Base-by-base conservation (phyloP, 2,329 filamentous ascomycete genomes). In the Cladorrhinum sp. region DNA sequence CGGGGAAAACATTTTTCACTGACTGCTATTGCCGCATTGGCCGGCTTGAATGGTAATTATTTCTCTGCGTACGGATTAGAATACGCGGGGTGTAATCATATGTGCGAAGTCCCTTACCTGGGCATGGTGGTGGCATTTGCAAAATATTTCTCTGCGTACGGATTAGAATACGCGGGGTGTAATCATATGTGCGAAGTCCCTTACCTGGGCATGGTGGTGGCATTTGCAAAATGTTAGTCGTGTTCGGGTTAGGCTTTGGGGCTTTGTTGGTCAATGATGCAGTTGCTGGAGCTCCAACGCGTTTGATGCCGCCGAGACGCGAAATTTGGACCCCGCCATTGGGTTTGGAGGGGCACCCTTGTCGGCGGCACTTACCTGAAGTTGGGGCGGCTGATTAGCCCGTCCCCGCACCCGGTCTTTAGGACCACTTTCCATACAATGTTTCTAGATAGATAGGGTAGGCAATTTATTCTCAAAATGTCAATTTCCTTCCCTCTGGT, bases 11-110 rank as follows among this genome's bases (percentile, higher is more conserved):
- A 50, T 18, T 12, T 42, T 28, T 46, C 65, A 90, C 91, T 82
- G 75, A 96, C 93, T 94, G 86, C 93, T 97, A 80, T 98, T 98
- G 85, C 94, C 95, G 84, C 95, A 98, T 79, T 98, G 95, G 84
- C 95, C 95, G 67, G 96, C 94, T 80, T 99, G 95, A 71, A 99
- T 90, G 65, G 96, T 99, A 77, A 99, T 99, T 72, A 99, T 99
- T 85, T 99, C 95, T 78, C 95, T 97, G 70, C 1, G 59, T 16
- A 18, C 8, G 10, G 2, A 62, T 71, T 49, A 69, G 62, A 51
- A 26, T 9, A 3, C 2, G 12, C 2, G 18, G 10, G 12, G 5
- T 20, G n/a, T 46, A 46, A 46, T 12, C 33, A 24, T 1, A 2
- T 24, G 16, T 1, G 7, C n/a, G 21, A 5, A 39, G 7, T 20